Conservation (phyloP, 106 monocot genomes). For the Agapanthus africanus region DNA sequence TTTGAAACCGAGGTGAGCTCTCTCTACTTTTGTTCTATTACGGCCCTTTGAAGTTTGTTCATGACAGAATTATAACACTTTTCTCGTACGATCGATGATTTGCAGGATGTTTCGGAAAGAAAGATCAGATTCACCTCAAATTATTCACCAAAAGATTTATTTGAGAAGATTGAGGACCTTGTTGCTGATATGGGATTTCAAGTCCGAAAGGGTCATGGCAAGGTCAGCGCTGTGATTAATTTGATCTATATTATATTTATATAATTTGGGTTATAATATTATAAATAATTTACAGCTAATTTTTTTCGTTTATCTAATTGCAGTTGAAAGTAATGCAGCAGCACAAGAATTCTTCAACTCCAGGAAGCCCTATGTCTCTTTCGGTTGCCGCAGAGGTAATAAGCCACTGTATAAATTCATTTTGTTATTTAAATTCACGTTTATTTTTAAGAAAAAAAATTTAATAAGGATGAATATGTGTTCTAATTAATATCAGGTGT, state of each 20-base stretch:
- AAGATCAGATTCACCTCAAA: constrained; percentile 82
- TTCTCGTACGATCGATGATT: constrained; percentile 1
- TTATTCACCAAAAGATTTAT: constrained; percentile 52
- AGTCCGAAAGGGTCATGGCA: constrained; percentile 49
- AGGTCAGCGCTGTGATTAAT: constrained; percentile 28
- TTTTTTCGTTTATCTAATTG: neutral
- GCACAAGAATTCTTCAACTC: constrained; percentile 24
- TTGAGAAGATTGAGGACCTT: constrained; percentile 64
- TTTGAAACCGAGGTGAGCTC: constrained; percentile 83
- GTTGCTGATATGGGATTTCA: constrained; percentile 68
- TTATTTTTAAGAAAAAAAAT: too few relatives aligned
- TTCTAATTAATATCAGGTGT: constrained; percentile 43
- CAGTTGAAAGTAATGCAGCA: constrained; percentile 72
- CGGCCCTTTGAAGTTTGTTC: neutral
- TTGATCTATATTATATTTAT: neutral
- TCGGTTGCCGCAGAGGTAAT: constrained; percentile 67
- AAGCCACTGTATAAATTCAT: neutral
- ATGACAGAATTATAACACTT: neutral
- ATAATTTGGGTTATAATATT: neutral
- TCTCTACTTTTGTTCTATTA: neutral
- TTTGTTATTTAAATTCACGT: too few relatives aligned
- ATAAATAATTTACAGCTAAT: neutral
- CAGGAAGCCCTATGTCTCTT: constrained; percentile 31
- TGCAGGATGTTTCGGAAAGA: constrained; percentile 75
- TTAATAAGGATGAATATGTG: neutral